Conservation (phyloP, 2,329 filamentous ascomycete species). For the Beauveria sp. region DNA sequence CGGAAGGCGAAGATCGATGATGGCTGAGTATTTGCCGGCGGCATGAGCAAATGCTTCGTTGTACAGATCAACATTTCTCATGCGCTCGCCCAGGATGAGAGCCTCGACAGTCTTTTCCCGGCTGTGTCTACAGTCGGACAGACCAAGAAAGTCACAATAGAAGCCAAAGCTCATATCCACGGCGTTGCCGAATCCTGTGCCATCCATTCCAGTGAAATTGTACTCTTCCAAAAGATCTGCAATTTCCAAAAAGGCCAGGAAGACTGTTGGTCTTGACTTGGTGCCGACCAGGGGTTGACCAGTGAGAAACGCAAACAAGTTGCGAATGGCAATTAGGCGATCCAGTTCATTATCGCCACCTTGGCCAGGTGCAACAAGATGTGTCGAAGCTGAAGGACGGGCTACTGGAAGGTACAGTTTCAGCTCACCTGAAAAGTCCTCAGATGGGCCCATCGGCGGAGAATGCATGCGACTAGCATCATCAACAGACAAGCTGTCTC, state of each 20-base stretch:
- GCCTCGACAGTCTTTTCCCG: slow-evolving; percentile 85
- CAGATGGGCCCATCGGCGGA: slow-evolving; percentile 29
- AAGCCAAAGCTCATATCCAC: slow-evolving; percentile 60
- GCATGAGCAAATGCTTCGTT: slow-evolving; percentile 89
- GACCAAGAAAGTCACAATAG: slow-evolving; percentile 67
- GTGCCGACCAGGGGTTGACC: slow-evolving; percentile 57
- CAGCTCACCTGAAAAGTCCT: slow-evolving; percentile 33
- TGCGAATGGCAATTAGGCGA: slow-evolving; percentile 50
- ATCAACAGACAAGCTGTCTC: slow-evolving; percentile 39
- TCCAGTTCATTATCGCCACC: slow-evolving; percentile 38
- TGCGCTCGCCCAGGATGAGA: slow-evolving; percentile 78
- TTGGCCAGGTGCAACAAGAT: slow-evolving; percentile 26
- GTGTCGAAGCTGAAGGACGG: slow-evolving; percentile 29
- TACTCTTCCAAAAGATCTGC: slow-evolving; percentile 47
- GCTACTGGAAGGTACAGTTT: slow-evolving; percentile 47
- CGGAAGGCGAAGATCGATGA: slow-evolving; percentile 57
- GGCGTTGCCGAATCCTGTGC: slow-evolving; percentile 50
- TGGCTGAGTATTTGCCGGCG: slow-evolving; percentile 75
- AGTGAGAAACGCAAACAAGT: slow-evolving; percentile 59
- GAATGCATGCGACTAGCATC: slow-evolving; percentile 38
- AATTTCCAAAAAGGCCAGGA: slow-evolving; percentile 47
- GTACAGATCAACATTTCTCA: slow-evolving; percentile 76
- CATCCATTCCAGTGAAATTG: slow-evolving; percentile 48
- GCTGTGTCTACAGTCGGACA: slow-evolving; percentile 75
- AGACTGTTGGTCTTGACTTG: slow-evolving; percentile 41